Evolutionary conservation across 768 basidiomycete species (phyloP).

Genomic region (Termitomyces sp.): DNA sequence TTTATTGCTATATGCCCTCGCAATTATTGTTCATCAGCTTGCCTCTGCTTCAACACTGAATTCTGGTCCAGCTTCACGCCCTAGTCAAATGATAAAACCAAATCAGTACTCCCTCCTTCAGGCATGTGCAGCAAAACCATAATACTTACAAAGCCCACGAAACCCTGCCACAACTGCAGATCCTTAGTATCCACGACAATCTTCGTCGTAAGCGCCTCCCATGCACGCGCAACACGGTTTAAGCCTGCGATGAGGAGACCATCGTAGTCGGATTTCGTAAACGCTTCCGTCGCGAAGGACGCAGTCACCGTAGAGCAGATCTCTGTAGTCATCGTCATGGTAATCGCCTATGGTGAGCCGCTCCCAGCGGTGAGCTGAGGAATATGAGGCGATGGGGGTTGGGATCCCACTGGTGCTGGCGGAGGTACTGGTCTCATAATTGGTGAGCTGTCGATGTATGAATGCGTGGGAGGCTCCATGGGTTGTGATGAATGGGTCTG

Average conservation of each 20-base stretch:
- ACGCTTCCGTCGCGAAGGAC: background rate
- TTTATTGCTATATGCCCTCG: too few relatives aligned
- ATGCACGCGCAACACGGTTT: slow-evolving; percentile 7
- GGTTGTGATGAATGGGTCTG: background rate
- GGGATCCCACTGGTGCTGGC: background rate
- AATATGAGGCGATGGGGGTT: background rate
- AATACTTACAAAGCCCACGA: background rate
- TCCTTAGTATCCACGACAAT: background rate
- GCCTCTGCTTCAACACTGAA: too few relatives aligned
- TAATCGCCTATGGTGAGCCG: background rate
- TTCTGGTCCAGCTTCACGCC: too few relatives aligned
- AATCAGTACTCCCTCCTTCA: too few relatives aligned
- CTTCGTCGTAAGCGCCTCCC: background rate
- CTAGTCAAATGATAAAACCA: too few relatives aligned
- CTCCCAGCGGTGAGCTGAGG: background rate
- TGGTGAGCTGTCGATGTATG: background rate
- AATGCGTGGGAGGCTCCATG: background rate
- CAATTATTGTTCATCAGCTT: too few relatives aligned
- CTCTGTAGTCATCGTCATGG: background rate
- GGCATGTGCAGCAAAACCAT: too few relatives aligned
- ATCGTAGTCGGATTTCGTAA: slow-evolving; percentile 1
- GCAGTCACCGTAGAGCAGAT: background rate
- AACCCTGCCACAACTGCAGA: background rate
- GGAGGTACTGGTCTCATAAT: background rate
- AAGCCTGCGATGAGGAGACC: slow-evolving; percentile 12